Base-by-base conservation (phyloP, 1,139 yeast genomes). In the Blastobotrys capitulatus region DNA sequence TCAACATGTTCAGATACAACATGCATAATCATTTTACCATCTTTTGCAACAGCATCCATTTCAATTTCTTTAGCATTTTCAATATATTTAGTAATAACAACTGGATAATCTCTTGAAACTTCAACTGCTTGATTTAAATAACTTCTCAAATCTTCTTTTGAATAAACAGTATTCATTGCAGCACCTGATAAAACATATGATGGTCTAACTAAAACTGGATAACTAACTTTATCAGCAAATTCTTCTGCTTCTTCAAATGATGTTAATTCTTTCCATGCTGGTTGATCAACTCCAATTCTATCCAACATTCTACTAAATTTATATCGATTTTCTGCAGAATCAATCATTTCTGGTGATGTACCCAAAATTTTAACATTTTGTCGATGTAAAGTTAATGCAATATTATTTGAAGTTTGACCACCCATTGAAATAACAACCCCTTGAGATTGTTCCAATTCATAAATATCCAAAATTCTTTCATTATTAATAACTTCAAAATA, bases 341-440 rank as follows among this genome's bases (percentile, higher is more conserved):
- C 98, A 69, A 92, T 92, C 96, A 88, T 89, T 70, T 88, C 96
- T 53, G 98, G 98, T 38, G 96, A 85, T 47, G 98, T 92, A 71
- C 98, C 98, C 62, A 92, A 76, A 58, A 92, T 86, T 75, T 90
- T 92, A 60, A 89, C 97, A 49, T 88, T 88, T 73, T 90, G 95
- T 72, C 97, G 85, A 72, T 90, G 92, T 64, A 92, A 77, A 55
- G 90, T 83, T 68, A 92, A 78, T 32, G 98, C 98, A 74, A 92
- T 92, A 70, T 92, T 92, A 74, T 92, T 89, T 8, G 97, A 88
- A 41, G 96, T 87, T 75, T 94, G 98, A 67, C 98, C 98, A 78
- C 98, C 98, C 95, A 92, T 89, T 55, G 97, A 86, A 58, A 92
- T 88, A 58, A 92, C 83, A 55, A 92, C 97, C 75, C 98, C 98